Percentiles rank a stretch among this genome's conserved stretches.
phyloP scores from a whole-genome alignment of 345 rosid species.

The Hirschfeldia incana region DNA sequence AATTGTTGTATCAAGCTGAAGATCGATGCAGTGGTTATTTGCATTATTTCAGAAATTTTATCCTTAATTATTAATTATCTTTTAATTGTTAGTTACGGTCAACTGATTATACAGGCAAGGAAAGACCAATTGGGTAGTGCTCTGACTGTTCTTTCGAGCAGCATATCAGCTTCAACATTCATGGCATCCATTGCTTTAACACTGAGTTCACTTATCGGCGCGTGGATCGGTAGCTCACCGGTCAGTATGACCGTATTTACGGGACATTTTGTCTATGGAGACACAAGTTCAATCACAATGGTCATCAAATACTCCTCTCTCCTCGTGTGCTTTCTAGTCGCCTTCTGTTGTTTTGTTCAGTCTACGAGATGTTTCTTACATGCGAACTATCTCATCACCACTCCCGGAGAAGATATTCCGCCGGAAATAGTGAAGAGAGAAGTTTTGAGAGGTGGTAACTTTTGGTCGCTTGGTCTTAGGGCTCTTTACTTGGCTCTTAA shows the following conservation, averaged over 20 bases:
- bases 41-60: neutral
- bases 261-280: constrained; percentile 55
- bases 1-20: neutral
- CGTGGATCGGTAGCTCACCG: constrained; percentile 71
- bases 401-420: constrained; percentile 45
- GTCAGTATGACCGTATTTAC: constrained; percentile 41
- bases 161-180: constrained; percentile 62
- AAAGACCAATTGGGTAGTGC: constrained; percentile 37
- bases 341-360: constrained; percentile 73
- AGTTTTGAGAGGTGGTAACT: constrained; percentile 68
- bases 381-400: constrained; percentile 64
- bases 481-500: constrained; percentile 64
- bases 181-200: constrained; percentile 61
- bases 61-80: too few relatives aligned
- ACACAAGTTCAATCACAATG: constrained; percentile 53
- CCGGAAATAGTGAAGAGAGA: constrained; percentile 43
- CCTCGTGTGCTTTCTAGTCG: constrained; percentile 57
- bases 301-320: constrained; percentile 67
- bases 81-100: neutral
- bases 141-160: constrained; percentile 52
- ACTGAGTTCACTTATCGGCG: constrained; percentile 74
- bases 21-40: neutral
- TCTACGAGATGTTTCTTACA: constrained; percentile 64
- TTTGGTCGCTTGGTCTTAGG: constrained; percentile 73
- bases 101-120: constrained; percentile 38